Base-by-base conservation (phyloP, 345 rosid species). In the Aegle marmelos region DNA sequence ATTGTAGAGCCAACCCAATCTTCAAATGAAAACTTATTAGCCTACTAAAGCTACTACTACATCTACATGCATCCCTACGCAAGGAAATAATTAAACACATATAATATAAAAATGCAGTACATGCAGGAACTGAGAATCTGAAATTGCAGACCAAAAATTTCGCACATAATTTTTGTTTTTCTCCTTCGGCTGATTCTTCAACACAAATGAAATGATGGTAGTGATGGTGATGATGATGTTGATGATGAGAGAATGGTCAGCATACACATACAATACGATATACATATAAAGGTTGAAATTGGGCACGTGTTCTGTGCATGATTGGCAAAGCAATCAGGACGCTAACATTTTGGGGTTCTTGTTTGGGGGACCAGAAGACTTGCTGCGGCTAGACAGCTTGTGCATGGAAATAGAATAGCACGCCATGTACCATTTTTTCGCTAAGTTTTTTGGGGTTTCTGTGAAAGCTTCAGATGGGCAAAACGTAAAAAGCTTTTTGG, bases 331-430 rank as follows among this genome's bases (percentile, higher is more conserved):
- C 79, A 78, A 79, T 86, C 74, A 82, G 81, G 68, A 69, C 25
- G 50, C 22, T 75, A 74, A 36, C 56, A 16, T 37, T 80, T 82
- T 76, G 77, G 74, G 75, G 62, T 13, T 24, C n/a, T 61, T 27
- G 54, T 61, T 24, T 21, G n/a, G 57, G 72, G 54, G 70, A 80
- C 60, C 74, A 66, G 77, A 59, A 68, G 74, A 17, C 66, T 30
- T 25, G 81, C 54, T 83, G 79, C 61, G 70, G 82, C 59, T 65
- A 45, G 17, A 45, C 50, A 45, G 21, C 22, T 53, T 70, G 85
- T 88, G 90, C 88, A 81, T 86, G 76, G 76, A 82, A 86, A 86
- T 80, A 76, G 88, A 30, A 82, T 78, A 73, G 84, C 90, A 90
- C 87, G 91, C 93, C 34, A 6, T 79, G 89, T 81, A 76, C 88